phyloP scores from a whole-genome alignment of 441 rosid genomes.

The Erodium chrysanthum region DNA sequence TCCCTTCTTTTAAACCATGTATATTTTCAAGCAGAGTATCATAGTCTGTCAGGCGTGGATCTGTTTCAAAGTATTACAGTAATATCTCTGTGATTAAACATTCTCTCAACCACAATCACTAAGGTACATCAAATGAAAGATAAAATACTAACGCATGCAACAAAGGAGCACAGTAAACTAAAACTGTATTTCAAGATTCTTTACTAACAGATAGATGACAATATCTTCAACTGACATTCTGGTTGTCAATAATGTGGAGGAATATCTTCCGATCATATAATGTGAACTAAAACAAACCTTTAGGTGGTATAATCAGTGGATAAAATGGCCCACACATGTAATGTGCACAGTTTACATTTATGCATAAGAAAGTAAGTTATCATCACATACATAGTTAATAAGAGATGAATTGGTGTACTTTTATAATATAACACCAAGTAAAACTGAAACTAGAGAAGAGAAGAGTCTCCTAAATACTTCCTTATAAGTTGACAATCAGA shows the following conservation, averaged over 20 bases:
- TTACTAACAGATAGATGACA: background rate
- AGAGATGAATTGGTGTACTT: background rate
- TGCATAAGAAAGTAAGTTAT: background rate
- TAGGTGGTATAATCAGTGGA: background rate
- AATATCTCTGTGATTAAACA: constrained; percentile 20
- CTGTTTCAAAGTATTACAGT: constrained; percentile 35
- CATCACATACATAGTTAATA: background rate
- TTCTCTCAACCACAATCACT: background rate
- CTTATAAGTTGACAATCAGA: background rate
- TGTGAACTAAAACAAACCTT: background rate
- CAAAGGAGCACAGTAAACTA: background rate
- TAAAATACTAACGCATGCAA: background rate
- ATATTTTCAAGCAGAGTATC: constrained; percentile 77
- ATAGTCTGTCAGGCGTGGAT: constrained; percentile 94
- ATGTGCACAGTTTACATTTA: background rate
- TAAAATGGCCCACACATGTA: background rate
- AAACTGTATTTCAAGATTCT: background rate
- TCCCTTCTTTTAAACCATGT: constrained; percentile 69
- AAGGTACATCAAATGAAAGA: background rate
- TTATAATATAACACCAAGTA: background rate
- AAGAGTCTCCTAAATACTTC: background rate
- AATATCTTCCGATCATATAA: background rate
- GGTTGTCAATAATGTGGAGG: background rate
- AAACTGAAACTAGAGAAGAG: background rate
- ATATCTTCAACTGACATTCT: background rate